A percentile compares a stretch with the other conserved stretches of the same genome.
These are phyloP conservation scores for Gracilaria domingensis DNA, from an alignment of 23 red algal genomes.

Conservation along the genomic window DNA sequence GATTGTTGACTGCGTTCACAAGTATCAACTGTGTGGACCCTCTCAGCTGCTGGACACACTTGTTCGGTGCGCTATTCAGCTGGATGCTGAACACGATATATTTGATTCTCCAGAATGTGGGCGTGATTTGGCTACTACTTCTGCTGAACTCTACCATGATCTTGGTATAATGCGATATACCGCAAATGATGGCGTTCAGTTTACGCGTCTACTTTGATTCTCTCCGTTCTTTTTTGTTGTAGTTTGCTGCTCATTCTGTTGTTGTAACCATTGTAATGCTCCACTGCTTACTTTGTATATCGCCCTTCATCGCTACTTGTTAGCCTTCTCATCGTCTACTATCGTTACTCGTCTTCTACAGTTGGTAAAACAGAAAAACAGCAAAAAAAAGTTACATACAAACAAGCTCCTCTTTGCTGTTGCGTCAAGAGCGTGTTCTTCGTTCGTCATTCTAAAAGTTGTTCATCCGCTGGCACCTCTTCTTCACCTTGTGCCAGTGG, in stretches of 20 bases:
- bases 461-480: conserved; percentile 26
- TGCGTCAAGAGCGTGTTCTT: no score
- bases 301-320: not conserved
- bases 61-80: conserved; percentile 5
- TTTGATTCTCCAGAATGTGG: conserved; percentile 36
- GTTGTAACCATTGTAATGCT: no score
- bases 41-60: conserved; percentile 20
- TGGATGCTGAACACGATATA: conserved; percentile 25
- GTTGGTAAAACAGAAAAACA: conserved; percentile 1
- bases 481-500: conserved; percentile 20
- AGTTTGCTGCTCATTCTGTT: not conserved
- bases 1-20: not conserved
- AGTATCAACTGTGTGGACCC: not conserved
- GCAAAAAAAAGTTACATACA: not conserved
- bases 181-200: conserved; percentile 9
- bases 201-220: not conserved
- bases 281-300: not conserved
- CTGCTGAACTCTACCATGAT: conserved; percentile 45
- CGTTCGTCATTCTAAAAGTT: conserved; percentile 11
- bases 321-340: not conserved
- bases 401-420: not conserved
- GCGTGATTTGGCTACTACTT: not conserved
- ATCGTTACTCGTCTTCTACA: not conserved
- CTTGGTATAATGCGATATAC: conserved; percentile 35
- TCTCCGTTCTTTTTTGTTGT: not conserved